Percentiles rank a stretch among this genome's conserved stretches.
Conservation (phyloP, 768 basidiomycete genomes). For the Lactarius indigo region DNA sequence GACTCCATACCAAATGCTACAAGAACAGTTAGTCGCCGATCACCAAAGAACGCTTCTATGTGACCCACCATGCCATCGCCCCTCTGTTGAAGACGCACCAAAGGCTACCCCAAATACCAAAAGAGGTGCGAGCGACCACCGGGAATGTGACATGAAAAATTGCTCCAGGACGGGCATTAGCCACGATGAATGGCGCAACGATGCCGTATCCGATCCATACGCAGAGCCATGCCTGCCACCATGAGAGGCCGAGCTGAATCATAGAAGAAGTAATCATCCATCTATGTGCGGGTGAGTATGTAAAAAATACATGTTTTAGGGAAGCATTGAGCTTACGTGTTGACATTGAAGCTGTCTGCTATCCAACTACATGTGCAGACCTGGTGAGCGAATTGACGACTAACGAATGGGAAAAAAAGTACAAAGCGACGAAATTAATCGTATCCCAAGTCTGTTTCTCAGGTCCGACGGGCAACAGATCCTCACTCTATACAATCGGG, state of each 20-base stretch:
- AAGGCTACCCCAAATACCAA: slow-evolving; percentile 72
- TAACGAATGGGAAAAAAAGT: slow-evolving; percentile 26
- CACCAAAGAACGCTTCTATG: slow-evolving; percentile 2
- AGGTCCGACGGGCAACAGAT: slow-evolving; percentile 62
- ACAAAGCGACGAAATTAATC: slow-evolving; percentile 68
- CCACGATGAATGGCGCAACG: slow-evolving; percentile 61
- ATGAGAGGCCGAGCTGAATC: slow-evolving; percentile 67
- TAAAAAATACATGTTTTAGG: background rate
- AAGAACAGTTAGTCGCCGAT: background rate
- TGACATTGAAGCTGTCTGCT: slow-evolving; percentile 76
- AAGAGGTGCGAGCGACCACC: slow-evolving; percentile 71
- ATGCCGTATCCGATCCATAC: slow-evolving; percentile 52
- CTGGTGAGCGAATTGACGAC: slow-evolving; percentile 11
- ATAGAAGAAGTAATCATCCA: slow-evolving; percentile 79
- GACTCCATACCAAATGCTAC: slow-evolving; percentile 73
- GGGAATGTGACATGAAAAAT: slow-evolving; percentile 75
- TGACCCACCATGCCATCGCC: slow-evolving; percentile 63
- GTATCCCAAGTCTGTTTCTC: slow-evolving; percentile 63
- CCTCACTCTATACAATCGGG: slow-evolving; percentile 52
- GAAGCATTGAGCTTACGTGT: slow-evolving; percentile 48
- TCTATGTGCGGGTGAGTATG: slow-evolving; percentile 33
- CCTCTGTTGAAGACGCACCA: slow-evolving; percentile 80
- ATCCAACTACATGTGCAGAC: slow-evolving; percentile 55
- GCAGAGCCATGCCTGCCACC: slow-evolving; percentile 86
- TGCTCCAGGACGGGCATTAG: slow-evolving; percentile 77